A percentile compares a stretch with the other conserved stretches of the same genome.
These are phyloP conservation scores for Aspergillus tanneri DNA, from an alignment of 2,329 filamentous ascomycete species.

Conservation along the genomic window DNA sequence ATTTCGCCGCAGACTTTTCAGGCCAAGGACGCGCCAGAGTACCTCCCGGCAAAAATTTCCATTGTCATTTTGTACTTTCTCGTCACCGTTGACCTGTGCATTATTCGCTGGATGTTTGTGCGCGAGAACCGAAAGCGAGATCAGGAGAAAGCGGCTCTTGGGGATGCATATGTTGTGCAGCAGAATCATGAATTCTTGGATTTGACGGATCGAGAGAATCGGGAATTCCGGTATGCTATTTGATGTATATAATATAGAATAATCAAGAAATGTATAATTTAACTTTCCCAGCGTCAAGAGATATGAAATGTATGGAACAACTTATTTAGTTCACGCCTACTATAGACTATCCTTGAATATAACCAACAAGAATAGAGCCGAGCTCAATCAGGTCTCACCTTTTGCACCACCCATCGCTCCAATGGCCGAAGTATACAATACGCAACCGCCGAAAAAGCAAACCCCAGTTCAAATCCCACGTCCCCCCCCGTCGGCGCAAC, in stretches of 20 bases:
- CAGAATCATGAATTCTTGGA: constrained; percentile 37
- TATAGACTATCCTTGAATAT: too few relatives aligned
- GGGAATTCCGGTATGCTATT: constrained; percentile 26
- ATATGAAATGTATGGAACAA: too few relatives aligned
- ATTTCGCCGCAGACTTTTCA: constrained; percentile 47
- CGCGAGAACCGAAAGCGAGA: constrained; percentile 32
- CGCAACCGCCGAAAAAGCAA: constrained; percentile 56
- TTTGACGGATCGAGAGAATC: constrained; percentile 27
- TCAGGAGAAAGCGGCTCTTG: constrained; percentile 24
- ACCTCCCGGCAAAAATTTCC: constrained; percentile 30
- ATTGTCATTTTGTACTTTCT: constrained; percentile 29
- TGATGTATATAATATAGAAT: constrained; percentile 12
- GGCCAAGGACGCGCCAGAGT: constrained; percentile 32
- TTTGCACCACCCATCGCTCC: too few relatives aligned
- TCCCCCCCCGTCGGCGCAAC: constrained; percentile 51
- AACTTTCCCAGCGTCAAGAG: too few relatives aligned
- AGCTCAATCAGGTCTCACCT: too few relatives aligned
- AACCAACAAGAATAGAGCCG: too few relatives aligned
- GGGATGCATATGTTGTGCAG: constrained; percentile 25
- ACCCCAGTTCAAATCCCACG: constrained; percentile 65
- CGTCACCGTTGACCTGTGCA: constrained; percentile 30
- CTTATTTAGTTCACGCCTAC: too few relatives aligned
- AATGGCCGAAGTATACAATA: constrained; percentile 55
- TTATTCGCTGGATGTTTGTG: constrained; percentile 32
- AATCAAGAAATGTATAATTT: too few relatives aligned